phyloP scores from a whole-genome alignment of 257 asterid genomes.

The Capsicum baccatum region DNA sequence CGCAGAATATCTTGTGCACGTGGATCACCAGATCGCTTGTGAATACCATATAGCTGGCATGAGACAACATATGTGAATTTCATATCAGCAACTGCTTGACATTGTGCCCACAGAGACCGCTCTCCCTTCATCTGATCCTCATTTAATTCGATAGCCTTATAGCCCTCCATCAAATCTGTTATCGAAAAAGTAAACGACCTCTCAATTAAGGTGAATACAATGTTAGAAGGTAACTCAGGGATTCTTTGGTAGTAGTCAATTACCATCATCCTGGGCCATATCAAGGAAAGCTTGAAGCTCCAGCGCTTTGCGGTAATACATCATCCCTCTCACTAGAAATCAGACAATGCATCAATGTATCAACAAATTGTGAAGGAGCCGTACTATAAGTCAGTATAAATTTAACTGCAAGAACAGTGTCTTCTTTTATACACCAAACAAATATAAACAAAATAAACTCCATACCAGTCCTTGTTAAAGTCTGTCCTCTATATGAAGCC shows the following conservation, averaged over 20 bases:
- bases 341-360: constrained; percentile 25
- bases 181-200: constrained; percentile 28
- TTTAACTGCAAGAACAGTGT: not conserved
- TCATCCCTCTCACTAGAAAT: constrained; percentile 94
- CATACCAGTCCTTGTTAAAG: constrained; percentile 93
- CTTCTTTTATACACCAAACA: constrained; percentile 5
- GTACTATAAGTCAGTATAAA: not conserved
- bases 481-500: constrained; percentile 99
- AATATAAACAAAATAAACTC: not conserved
- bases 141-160: constrained; percentile 91
- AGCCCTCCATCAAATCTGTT: constrained; percentile 95
- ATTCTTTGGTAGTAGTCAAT: constrained; percentile 11
- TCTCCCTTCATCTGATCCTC: constrained; percentile 99
- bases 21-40: constrained; percentile 87
- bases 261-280: constrained; percentile 99
- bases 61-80: constrained; percentile 96
- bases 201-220: not conserved
- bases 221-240: not conserved
- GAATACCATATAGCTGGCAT: constrained; percentile 91
- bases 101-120: constrained; percentile 91
- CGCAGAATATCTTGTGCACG: constrained; percentile 93
- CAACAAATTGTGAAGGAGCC: constrained; percentile 2
- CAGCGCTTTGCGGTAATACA: constrained; percentile 97
- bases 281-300: constrained; percentile 99
- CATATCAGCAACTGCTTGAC: constrained; percentile 99